phyloP scores from a whole-genome alignment of 2,329 filamentous ascomycete genomes.

The Sarocladium brachiariae region DNA sequence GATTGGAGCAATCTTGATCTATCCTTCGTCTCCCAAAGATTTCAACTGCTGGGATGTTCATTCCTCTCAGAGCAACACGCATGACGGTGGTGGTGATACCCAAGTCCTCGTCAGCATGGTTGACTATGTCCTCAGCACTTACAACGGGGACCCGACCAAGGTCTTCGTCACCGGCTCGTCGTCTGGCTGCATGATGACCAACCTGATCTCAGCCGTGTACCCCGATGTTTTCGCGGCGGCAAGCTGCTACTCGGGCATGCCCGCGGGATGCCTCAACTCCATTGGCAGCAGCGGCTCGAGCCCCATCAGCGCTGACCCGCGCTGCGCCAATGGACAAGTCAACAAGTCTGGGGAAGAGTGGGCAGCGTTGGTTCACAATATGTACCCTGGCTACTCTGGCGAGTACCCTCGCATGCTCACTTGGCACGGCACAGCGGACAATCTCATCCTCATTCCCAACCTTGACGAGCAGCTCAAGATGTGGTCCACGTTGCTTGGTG shows the following conservation, averaged over 20 bases:
- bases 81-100: slow-evolving; percentile 43
- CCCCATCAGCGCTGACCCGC: slow-evolving; percentile 30
- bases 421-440: slow-evolving; percentile 48
- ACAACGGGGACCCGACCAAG: slow-evolving; percentile 37
- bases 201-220: slow-evolving; percentile 39
- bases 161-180: slow-evolving; percentile 39
- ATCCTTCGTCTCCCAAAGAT: slow-evolving; percentile 33
- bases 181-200: slow-evolving; percentile 18
- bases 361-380: slow-evolving; percentile 36
- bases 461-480: slow-evolving; percentile 12
- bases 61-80: slow-evolving; percentile 38
- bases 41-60: slow-evolving; percentile 50
- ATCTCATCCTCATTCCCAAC: slow-evolving; percentile 10
- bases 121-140: slow-evolving; percentile 38
- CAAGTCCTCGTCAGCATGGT: slow-evolving; percentile 49
- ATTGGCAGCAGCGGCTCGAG: slow-evolving; percentile 10
- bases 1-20: slow-evolving; percentile 47
- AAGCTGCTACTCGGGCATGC: slow-evolving; percentile 35
- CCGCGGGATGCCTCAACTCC: slow-evolving; percentile 36
- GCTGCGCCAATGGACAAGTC: slow-evolving; percentile 41
- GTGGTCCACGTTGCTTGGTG: slow-evolving; percentile 12
- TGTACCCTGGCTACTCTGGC: slow-evolving; percentile 44
- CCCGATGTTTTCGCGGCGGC: slow-evolving; percentile 40
- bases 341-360: slow-evolving; percentile 37
- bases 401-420: slow-evolving; percentile 48